Base-by-base conservation (phyloP, 2,329 filamentous ascomycete species). In the Canariomyces notabilis region DNA sequence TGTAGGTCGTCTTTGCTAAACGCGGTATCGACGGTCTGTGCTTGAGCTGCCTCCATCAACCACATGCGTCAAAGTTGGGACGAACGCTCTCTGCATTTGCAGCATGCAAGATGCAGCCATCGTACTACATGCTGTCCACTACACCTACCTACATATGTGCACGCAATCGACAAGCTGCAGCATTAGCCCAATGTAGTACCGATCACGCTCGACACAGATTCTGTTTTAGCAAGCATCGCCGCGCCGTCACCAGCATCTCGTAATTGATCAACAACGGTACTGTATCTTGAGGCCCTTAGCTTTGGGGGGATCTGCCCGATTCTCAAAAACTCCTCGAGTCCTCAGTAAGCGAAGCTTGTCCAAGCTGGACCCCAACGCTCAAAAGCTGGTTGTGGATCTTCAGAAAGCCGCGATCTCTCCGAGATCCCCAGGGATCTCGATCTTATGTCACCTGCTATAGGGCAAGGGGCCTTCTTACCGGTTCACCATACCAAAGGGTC, bases 381-480 rank as follows among this genome's bases (percentile, higher is more conserved):
- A 20, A 46, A 45, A 34, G 19, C 32, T 49, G 53, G 44, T 32
- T 50, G 52, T 50, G 53, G 50, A 56, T 52, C 53, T 42, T 42
- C 45, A 43, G 33, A 26, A 48, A 49, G 43, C 49, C 48, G 51
- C 50, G 52, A 57, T 56, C 53, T 54, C 44, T 46, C 49, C 49
- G 54, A 55, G 56, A 52, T 51, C 47, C 50, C 49, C 49, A 51
- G 37, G 53, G 55, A 37, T 54, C 35, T 37, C 40, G 42, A 47
- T 51, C 51, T 55, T 59, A 57, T 46, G 23, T 50, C 39, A 33
- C 22, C 8, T 36, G 7, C 41, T 56, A 59, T 49, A 37, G 38
- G 33, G 47, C 45, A 52, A 48, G 51, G 46, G 18, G 41, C 36
- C 41, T 48, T 41, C 37, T 37, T 22, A 37, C 19, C 46, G 37